phyloP scores from a whole-genome alignment of 1,284 basidiomycete species.

The Papiliotrema terrestris region DNA sequence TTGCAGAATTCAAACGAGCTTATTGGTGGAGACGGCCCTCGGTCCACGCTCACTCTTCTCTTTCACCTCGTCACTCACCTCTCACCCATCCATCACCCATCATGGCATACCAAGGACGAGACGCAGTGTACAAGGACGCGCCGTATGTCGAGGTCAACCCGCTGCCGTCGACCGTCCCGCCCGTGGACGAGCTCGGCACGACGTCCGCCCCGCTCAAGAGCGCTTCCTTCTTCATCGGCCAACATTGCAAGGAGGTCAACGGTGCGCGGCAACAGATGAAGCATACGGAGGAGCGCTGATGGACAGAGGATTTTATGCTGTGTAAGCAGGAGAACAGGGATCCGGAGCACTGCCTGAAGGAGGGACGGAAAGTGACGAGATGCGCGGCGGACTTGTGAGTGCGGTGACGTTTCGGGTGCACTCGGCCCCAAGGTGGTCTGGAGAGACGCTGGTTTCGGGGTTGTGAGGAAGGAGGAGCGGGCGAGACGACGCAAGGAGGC shows the following conservation, averaged over 20 bases:
- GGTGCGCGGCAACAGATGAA: slow-evolving; percentile 58
- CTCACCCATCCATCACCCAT: background rate
- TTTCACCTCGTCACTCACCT: background rate
- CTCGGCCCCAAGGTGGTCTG: no score
- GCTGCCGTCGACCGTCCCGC: slow-evolving; percentile 68
- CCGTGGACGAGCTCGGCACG: slow-evolving; percentile 83
- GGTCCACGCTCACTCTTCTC: no score
- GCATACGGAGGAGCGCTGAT: slow-evolving; percentile 2
- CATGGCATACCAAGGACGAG: slow-evolving; percentile 35
- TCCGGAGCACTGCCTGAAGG: slow-evolving; percentile 90
- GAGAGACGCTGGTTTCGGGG: no score
- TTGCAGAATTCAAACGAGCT: background rate
- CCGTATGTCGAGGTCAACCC: slow-evolving; percentile 69
- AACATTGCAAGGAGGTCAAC: slow-evolving; percentile 93
- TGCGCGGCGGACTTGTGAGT: slow-evolving; percentile 92
- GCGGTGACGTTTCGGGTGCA: background rate
- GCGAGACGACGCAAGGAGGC: no score
- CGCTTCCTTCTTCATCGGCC: slow-evolving; percentile 95
- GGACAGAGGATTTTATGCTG: slow-evolving; percentile 97
- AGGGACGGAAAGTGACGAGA: slow-evolving; percentile 91
- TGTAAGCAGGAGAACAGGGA: slow-evolving; percentile 91
- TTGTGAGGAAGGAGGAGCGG: no score
- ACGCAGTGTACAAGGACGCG: slow-evolving; percentile 39
- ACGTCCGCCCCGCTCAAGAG: slow-evolving; percentile 95
- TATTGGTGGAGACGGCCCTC: background rate